Percentiles rank a stretch among this genome's conserved stretches.
Evolutionary conservation across 169 alveolate species (phyloP).

Genomic region (Nephromyces sp.): DNA sequence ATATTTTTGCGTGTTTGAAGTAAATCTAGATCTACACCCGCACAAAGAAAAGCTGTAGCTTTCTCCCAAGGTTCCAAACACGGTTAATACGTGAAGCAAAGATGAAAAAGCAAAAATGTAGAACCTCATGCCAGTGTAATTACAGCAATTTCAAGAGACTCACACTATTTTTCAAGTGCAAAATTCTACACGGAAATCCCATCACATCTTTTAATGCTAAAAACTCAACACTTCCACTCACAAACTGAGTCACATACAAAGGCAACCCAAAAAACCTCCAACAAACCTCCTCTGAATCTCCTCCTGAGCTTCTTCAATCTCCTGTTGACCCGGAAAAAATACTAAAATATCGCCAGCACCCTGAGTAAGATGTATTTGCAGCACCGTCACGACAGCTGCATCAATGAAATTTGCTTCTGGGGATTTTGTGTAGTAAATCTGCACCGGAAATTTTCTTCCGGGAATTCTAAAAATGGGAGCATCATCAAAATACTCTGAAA

Average conservation of each 20-base stretch:
- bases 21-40: too few relatives aligned
- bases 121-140: too few relatives aligned
- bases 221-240: slow-evolving; percentile 27
- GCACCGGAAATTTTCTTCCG: slow-evolving; percentile 97
- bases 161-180: too few relatives aligned
- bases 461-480: slow-evolving; percentile 96
- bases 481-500: slow-evolving; percentile 93
- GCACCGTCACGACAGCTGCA: slow-evolving; percentile 95
- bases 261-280: not conserved
- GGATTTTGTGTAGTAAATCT: slow-evolving; percentile 80
- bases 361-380: slow-evolving; percentile 82
- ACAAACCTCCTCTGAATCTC: slow-evolving; percentile 37
- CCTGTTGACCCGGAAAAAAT: slow-evolving; percentile 99
- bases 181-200: too few relatives aligned
- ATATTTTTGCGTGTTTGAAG: too few relatives aligned
- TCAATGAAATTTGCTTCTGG: slow-evolving; percentile 95
- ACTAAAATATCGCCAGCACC: slow-evolving; percentile 88
- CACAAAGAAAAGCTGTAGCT: too few relatives aligned
- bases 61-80: too few relatives aligned
- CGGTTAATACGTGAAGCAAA: too few relatives aligned
- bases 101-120: too few relatives aligned
- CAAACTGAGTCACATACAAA: not conserved
- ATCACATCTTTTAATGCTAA: too few relatives aligned
- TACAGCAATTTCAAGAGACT: too few relatives aligned
- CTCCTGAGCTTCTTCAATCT: slow-evolving; percentile 76